Base-by-base conservation (phyloP, 192 early-diverging fungal genomes). In the Polychytrium aggregatum region DNA sequence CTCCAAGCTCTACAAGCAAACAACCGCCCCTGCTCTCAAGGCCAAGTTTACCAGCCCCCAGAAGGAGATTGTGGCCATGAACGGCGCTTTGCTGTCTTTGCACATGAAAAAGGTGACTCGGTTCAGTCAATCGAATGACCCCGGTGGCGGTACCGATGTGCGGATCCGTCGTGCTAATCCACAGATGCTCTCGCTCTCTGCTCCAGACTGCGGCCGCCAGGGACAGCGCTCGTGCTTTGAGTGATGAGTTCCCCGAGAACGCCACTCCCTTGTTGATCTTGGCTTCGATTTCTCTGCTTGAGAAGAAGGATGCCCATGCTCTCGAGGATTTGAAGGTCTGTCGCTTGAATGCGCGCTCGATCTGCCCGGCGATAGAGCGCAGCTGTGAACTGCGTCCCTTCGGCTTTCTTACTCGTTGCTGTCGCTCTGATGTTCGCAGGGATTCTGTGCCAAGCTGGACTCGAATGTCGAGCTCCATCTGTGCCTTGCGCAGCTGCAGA, bases 211-310 rank as follows among this genome's bases (percentile, higher is more conserved):
- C 58, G 2, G 72, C 64, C 10, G 79, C 76, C 24, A 55, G 61
- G 53, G 79, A 80, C 35, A 21, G 55, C 5, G 71, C 69, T 14
- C 64, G 67, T 33, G 58, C 61, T 14, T 38, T 83, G 4, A 41
- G 72, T 31, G 64, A 70, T 33, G 52, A 73, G n/a, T 83, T 81
- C 40, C 79, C 81, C 4, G 67, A 68, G 21, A 76, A 80, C 48
- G 77, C 79, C 40, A 55, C 65, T 13, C 63, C 78, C 0, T 73
- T 67, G 34, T 41, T 85, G 27, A 70, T 84, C 29, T 45, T 82
- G 33, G 78, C 81, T 8, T 70, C 69, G 11, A 65, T 60, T 14
- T 59, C 65, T 31, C 63, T 65, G 31, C 56, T 58, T 13, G 74
- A 81, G 50, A 74, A 73, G 29, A 80, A 83, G 48, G 57, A n/a